phyloP scores from a whole-genome alignment of 441 rosid genomes.

The Biscutella auriculata region DNA sequence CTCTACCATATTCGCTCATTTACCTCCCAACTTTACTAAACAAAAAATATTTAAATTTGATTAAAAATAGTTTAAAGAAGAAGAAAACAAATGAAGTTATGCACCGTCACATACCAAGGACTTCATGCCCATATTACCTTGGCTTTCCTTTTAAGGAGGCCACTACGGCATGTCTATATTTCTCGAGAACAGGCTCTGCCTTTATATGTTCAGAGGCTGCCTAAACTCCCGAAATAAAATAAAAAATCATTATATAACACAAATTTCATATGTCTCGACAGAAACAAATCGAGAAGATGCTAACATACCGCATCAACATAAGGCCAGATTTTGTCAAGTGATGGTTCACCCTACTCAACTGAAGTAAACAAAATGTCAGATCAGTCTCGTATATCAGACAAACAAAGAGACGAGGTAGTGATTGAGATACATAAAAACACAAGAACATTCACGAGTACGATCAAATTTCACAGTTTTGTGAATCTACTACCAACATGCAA shows the following conservation, averaged over 20 bases:
- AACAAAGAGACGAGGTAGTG: no score
- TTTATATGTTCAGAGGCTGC: conserved; percentile 90
- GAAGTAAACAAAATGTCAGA: conserved; percentile 23
- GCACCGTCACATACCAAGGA: no score
- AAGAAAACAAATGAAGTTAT: no score
- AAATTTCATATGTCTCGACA: neutral
- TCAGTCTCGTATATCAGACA: conserved; percentile 9
- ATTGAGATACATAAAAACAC: no score
- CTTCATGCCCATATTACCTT: no score
- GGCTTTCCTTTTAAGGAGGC: conserved; percentile 75
- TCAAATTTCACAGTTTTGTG: neutral
- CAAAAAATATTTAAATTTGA: no score
- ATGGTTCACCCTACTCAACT: conserved; percentile 86
- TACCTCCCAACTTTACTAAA: no score
- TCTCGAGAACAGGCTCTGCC: conserved; percentile 83
- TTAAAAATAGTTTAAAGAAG: no score
- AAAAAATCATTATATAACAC: neutral
- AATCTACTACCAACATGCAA: neutral
- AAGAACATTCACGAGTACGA: neutral
- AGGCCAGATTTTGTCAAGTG: conserved; percentile 96
- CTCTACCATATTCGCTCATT: no score
- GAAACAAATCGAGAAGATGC: neutral
- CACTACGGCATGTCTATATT: conserved; percentile 60
- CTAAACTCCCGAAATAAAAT: conserved; percentile 22
- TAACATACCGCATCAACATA: conserved; percentile 57